Evolutionary conservation across 2,329 filamentous ascomycete genomes (phyloP).

Genomic region (Esteya vermicola): DNA sequence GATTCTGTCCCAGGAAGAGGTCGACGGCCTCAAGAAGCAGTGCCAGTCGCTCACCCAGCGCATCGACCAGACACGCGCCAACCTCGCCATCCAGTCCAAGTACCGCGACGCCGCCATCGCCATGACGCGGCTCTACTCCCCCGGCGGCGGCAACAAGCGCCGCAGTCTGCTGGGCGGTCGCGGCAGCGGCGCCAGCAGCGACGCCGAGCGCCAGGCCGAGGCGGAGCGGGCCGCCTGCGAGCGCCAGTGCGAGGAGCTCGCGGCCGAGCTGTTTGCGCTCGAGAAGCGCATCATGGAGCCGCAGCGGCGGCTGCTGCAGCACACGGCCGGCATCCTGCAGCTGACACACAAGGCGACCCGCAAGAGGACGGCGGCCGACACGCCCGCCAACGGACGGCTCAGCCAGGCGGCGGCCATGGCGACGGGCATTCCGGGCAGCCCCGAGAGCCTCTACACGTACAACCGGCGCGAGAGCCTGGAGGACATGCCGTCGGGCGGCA

Average conservation of each 20-base stretch:
- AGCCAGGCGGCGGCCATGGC: too few species aligned
- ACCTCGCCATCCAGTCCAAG: conserved; percentile 80
- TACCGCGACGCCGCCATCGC: conserved; percentile 86
- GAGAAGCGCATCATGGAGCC: conserved; percentile 65
- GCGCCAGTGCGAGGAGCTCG: conserved; percentile 73
- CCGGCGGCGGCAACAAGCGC: conserved; percentile 30
- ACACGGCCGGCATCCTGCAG: conserved; percentile 85
- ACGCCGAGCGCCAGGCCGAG: conserved; percentile 47
- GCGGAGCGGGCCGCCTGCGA: conserved; percentile 61
- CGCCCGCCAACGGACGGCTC: conserved; percentile 23
- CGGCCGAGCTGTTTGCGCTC: conserved; percentile 63
- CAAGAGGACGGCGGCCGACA: conserved; percentile 21
- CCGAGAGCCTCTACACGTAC: conserved; percentile 62
- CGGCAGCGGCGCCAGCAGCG: conserved; percentile 30
- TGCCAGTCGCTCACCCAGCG: conserved; percentile 55
- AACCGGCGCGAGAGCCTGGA: conserved; percentile 46
- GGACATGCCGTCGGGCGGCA: conserved; percentile 25
- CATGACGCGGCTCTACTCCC: conserved; percentile 64
- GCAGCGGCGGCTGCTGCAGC: conserved; percentile 65
- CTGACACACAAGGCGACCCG: conserved; percentile 69
- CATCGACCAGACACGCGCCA: conserved; percentile 70
- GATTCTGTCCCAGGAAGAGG: conserved; percentile 79
- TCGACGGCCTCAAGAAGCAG: conserved; percentile 85
- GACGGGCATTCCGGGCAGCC: conserved; percentile 60
- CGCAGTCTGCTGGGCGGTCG: conserved; percentile 29